Conservation (phyloP, 768 basidiomycete genomes). For the Naganishia friedmannii region DNA sequence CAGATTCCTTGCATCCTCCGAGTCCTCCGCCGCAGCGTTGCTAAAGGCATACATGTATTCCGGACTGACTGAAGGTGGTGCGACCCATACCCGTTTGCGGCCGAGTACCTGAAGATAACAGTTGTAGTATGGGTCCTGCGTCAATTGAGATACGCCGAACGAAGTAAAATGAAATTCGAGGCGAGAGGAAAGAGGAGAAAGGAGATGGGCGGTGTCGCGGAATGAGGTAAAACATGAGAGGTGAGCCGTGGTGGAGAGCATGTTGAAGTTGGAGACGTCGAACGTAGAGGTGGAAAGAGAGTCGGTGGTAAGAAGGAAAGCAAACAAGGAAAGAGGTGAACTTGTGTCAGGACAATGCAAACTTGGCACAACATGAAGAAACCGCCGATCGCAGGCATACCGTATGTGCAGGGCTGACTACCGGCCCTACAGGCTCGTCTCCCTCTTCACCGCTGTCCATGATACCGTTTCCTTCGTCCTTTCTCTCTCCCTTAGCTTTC, state of each 20-base stretch:
- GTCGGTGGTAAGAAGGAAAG: too few species aligned
- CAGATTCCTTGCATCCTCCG: conserved; percentile 15
- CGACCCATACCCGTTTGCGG: conserved; percentile 84
- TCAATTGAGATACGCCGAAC: too few species aligned
- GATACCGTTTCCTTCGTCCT: neutral
- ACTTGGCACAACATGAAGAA: neutral
- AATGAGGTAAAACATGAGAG: neutral
- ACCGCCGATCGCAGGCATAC: conserved; percentile 55
- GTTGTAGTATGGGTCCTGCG: conserved; percentile 89
- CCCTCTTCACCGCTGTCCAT: conserved; percentile 44
- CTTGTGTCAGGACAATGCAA: too few species aligned
- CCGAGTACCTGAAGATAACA: conserved; percentile 87
- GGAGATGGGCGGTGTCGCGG: neutral
- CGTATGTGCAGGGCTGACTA: conserved; percentile 85
- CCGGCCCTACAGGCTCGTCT: conserved; percentile 53
- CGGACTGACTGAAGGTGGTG: conserved; percentile 60
- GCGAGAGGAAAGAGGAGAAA: conserved; percentile 25
- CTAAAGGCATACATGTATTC: conserved; percentile 60
- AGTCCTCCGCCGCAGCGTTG: neutral
- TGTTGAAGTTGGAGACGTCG: neutral
- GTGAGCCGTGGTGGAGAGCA: neutral
- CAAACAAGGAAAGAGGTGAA: too few species aligned
- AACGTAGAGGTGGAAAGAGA: too few species aligned
- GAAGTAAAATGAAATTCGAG: neutral
- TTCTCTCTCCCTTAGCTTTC: neutral